Evolutionary conservation across 495 filamentous ascomycete genomes (phyloP).

Genomic region (Penicillium daleae): DNA sequence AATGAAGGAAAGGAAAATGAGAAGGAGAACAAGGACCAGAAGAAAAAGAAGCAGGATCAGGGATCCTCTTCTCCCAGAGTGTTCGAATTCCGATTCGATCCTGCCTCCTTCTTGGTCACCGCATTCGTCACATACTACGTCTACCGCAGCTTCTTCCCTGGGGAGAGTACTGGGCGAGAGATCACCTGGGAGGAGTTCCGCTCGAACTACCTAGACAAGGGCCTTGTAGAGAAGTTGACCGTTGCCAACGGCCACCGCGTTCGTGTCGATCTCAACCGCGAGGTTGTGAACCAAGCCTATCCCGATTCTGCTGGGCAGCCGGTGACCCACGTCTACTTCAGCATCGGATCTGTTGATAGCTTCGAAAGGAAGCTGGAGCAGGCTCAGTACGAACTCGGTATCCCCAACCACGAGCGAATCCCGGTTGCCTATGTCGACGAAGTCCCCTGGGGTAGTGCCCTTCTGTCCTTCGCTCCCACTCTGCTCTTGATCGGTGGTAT

Average conservation of each 20-base stretch:
- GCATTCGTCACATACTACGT: constrained; percentile 64
- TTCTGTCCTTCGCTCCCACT: constrained; percentile 85
- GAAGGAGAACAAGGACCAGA: constrained; percentile 24
- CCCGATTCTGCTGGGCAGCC: constrained; percentile 77
- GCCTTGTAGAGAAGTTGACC: constrained; percentile 89
- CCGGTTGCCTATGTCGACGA: constrained; percentile 86
- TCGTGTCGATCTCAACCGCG: constrained; percentile 80
- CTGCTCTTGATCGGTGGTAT: constrained; percentile 80
- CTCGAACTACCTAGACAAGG: constrained; percentile 91
- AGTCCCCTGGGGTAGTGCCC: constrained; percentile 61
- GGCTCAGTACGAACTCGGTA: constrained; percentile 82
- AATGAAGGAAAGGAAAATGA: constrained; percentile 30
- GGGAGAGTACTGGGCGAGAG: constrained; percentile 66
- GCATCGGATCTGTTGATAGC: constrained; percentile 88
- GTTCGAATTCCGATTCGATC: constrained; percentile 59
- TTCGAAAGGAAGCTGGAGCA: constrained; percentile 88
- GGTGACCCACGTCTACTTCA: constrained; percentile 88
- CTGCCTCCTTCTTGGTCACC: constrained; percentile 56
- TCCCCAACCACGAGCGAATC: constrained; percentile 83
- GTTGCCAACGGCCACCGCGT: constrained; percentile 75
- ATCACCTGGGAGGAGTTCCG: constrained; percentile 98
- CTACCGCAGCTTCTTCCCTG: constrained; percentile 63
- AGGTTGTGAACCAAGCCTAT: constrained; percentile 75
- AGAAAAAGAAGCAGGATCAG: constrained; percentile 34
- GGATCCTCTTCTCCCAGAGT: constrained; percentile 30